Conservation (phyloP, 108 stramenopile genomes). For the Skeletonema potamos region DNA sequence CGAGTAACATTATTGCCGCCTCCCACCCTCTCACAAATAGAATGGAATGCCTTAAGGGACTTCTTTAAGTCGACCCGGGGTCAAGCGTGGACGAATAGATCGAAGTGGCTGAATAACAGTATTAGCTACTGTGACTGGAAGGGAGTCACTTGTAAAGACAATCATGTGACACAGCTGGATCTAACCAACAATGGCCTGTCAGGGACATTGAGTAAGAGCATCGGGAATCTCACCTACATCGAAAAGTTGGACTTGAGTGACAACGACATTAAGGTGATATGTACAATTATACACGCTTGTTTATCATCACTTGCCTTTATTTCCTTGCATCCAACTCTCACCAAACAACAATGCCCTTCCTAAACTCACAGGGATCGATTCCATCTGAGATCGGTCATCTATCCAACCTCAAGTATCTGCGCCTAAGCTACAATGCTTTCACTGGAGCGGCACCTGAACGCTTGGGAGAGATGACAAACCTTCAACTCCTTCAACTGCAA, state of each 20-base stretch:
- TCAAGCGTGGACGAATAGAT: not conserved
- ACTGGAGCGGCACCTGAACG: slow-evolving; percentile 21
- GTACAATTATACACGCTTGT: too few species aligned
- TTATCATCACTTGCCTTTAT: too few species aligned
- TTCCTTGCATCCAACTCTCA: not conserved
- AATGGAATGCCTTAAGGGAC: not conserved
- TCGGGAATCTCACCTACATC: slow-evolving; percentile 48
- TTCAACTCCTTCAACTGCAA: slow-evolving; percentile 21
- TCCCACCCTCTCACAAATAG: too few species aligned
- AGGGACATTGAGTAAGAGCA: slow-evolving; percentile 54
- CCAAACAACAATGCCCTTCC: not conserved
- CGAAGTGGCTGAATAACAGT: not conserved
- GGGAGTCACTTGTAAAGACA: not conserved
- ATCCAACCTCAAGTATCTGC: slow-evolving; percentile 40
- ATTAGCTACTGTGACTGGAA: not conserved
- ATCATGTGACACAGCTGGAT: slow-evolving; percentile 1
- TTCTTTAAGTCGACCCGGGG: not conserved
- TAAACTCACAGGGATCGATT: slow-evolving; percentile 41
- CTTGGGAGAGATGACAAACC: not conserved
- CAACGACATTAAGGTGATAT: slow-evolving; percentile 36
- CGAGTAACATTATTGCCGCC: too few species aligned
- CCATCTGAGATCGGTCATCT: slow-evolving; percentile 54
- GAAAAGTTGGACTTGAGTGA: slow-evolving; percentile 50
- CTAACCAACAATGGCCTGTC: slow-evolving; percentile 20
- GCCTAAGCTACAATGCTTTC: slow-evolving; percentile 54